These are phyloP conservation scores for Aureobasidium sp. DNA, from an alignment of 2,329 filamentous ascomycete genomes.

Conservation along the genomic window DNA sequence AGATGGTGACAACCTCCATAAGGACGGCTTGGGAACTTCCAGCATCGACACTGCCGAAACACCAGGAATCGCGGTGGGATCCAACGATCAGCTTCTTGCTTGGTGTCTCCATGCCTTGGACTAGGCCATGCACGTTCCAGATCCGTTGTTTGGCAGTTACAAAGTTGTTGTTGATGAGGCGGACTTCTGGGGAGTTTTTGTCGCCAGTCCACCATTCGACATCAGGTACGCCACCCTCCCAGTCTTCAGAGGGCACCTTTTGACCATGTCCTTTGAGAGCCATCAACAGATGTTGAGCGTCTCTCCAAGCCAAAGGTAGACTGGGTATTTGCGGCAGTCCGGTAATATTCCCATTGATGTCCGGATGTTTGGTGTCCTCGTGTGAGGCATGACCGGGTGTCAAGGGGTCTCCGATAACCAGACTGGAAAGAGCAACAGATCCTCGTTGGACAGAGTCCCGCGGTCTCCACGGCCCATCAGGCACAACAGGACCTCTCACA, in stretches of 20 bases:
- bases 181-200: constrained; percentile 62
- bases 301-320: constrained; percentile 79
- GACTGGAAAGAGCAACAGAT: constrained; percentile 69
- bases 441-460: constrained; percentile 75
- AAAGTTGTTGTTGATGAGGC: constrained; percentile 78
- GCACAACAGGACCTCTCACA: constrained; percentile 60
- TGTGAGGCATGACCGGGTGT: constrained; percentile 79
- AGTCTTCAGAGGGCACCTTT: constrained; percentile 56
- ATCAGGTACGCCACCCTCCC: constrained; percentile 70
- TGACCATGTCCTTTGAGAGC: constrained; percentile 67
- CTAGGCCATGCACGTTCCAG: constrained; percentile 83
- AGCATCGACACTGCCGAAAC: constrained; percentile 77
- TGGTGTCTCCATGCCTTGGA: constrained; percentile 73
- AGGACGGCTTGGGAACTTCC: constrained; percentile 85
- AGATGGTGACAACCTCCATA: constrained; percentile 77
- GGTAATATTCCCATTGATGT: constrained; percentile 57
- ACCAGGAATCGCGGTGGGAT: constrained; percentile 89
- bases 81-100: constrained; percentile 83
- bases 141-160: constrained; percentile 75
- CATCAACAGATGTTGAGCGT: constrained; percentile 72
- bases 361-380: constrained; percentile 44
- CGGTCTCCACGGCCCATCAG: constrained; percentile 72
- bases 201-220: constrained; percentile 85
- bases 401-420: constrained; percentile 82
- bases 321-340: constrained; percentile 80